Percentiles rank a stretch among this genome's conserved stretches.
These are phyloP conservation scores for Camelina sativa DNA, from an alignment of 345 rosid species.

Conservation along the genomic window DNA sequence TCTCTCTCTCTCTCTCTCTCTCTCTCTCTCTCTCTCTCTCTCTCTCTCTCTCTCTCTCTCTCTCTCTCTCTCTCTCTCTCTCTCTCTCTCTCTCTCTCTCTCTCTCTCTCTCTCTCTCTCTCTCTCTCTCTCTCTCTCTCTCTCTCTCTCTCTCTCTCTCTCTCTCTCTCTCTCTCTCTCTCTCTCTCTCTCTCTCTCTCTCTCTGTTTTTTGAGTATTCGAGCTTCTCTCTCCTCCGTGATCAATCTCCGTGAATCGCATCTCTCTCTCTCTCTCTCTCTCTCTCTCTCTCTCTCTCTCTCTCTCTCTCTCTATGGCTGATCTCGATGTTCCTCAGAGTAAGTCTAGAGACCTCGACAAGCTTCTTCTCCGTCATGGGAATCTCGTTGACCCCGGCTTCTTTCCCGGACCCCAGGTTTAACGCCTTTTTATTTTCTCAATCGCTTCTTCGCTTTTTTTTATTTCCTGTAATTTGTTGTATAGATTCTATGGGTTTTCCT, in stretches of 20 bases:
- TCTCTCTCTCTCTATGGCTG: constrained; percentile 53
- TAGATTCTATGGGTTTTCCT: background rate
- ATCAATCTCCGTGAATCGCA: constrained; percentile 37
- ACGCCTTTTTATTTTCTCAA: background rate
- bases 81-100: too few species aligned
- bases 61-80: too few species aligned
- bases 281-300: constrained; percentile 3
- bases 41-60: too few species aligned
- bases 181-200: too few species aligned
- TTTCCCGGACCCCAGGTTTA: constrained; percentile 75
- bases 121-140: too few species aligned
- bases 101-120: too few species aligned
- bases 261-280: constrained; percentile 18
- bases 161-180: too few species aligned
- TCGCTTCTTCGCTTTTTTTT: constrained; percentile 19
- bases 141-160: too few species aligned
- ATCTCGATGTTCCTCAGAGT: constrained; percentile 52
- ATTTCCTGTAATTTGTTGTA: background rate
- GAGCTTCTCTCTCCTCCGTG: constrained; percentile 36
- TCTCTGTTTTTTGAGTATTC: constrained; percentile 7
- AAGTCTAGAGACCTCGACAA: constrained; percentile 93
- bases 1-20: too few species aligned
- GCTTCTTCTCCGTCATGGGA: constrained; percentile 89
- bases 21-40: too few species aligned
- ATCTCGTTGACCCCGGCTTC: constrained; percentile 81